Percentiles rank a stretch among this genome's conserved stretches.
These are phyloP conservation scores for Laguncularia racemosa DNA, from an alignment of 345 rosid genomes.

Conservation along the genomic window DNA sequence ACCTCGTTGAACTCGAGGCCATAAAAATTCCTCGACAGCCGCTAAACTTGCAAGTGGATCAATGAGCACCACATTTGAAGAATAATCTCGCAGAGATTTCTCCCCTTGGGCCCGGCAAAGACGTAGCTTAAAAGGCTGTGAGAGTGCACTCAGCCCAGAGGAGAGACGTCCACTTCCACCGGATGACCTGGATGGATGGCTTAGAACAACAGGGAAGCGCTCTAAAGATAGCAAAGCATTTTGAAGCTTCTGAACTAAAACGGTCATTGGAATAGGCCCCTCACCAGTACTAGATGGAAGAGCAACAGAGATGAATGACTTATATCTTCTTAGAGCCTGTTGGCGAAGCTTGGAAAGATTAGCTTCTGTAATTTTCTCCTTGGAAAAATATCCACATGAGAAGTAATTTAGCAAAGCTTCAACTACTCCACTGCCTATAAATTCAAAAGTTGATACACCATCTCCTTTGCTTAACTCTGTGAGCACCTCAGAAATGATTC, in stretches of 20 bases:
- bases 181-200: conserved; percentile 85
- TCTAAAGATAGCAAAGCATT: conserved; percentile 88
- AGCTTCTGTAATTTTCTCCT: conserved; percentile 75
- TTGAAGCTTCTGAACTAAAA: conserved; percentile 95
- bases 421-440: conserved; percentile 96
- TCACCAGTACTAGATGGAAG: conserved; percentile 56
- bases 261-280: conserved; percentile 55
- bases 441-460: conserved; percentile 99
- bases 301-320: conserved; percentile 65
- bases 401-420: conserved; percentile 88
- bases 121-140: conserved; percentile 94
- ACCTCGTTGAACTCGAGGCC: conserved; percentile 93
- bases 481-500: conserved; percentile 73
- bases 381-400: conserved; percentile 79
- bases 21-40: conserved; percentile 93
- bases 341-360: conserved; percentile 78
- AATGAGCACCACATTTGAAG: conserved; percentile 88
- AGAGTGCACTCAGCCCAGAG: conserved; percentile 88
- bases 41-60: conserved; percentile 98
- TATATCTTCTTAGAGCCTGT: conserved; percentile 71
- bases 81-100: conserved; percentile 88
- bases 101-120: conserved; percentile 92
- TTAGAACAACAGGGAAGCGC: conserved; percentile 93
- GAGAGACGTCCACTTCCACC: conserved; percentile 92
- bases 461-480: conserved; percentile 88